These are phyloP conservation scores for Zygosaccharomyces sapae DNA, from an alignment of 1,139 yeast genomes.

Conservation along the genomic window DNA sequence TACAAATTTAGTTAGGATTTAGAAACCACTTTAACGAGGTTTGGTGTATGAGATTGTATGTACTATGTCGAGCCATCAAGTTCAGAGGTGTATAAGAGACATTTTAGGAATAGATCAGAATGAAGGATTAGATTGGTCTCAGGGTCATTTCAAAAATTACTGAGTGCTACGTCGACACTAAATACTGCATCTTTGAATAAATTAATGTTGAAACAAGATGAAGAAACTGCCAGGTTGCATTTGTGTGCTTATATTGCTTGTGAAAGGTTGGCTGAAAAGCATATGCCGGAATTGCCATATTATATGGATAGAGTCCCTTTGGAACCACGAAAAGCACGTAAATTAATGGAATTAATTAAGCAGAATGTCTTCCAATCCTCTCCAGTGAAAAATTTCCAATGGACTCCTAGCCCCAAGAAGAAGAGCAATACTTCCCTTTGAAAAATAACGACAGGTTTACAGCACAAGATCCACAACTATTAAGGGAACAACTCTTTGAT, in stretches of 20 bases:
- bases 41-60: neutral
- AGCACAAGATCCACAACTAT: slow-evolving; percentile 28
- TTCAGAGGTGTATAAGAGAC: slow-evolving; percentile 22
- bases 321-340: slow-evolving; percentile 46
- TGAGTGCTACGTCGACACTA: slow-evolving; percentile 48
- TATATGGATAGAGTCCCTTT: slow-evolving; percentile 50
- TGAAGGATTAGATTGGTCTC: slow-evolving; percentile 40
- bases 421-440: slow-evolving; percentile 22
- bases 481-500: slow-evolving; percentile 31
- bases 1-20: neutral
- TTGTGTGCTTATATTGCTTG: slow-evolving; percentile 60
- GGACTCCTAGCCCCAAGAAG: slow-evolving; percentile 33
- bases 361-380: slow-evolving; percentile 31
- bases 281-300: slow-evolving; percentile 46
- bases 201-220: slow-evolving; percentile 45
- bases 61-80: slow-evolving; percentile 25
- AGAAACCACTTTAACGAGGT: neutral
- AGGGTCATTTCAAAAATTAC: slow-evolving; percentile 48
- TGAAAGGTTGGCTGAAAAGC: slow-evolving; percentile 45
- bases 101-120: slow-evolving; percentile 19
- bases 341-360: slow-evolving; percentile 45
- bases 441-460: slow-evolving; percentile 28
- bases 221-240: slow-evolving; percentile 63
- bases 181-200: slow-evolving; percentile 51
- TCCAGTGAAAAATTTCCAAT: slow-evolving; percentile 30